phyloP scores from a whole-genome alignment of 805 yeast species.

The Kodamaea hsintzibuensis region DNA sequence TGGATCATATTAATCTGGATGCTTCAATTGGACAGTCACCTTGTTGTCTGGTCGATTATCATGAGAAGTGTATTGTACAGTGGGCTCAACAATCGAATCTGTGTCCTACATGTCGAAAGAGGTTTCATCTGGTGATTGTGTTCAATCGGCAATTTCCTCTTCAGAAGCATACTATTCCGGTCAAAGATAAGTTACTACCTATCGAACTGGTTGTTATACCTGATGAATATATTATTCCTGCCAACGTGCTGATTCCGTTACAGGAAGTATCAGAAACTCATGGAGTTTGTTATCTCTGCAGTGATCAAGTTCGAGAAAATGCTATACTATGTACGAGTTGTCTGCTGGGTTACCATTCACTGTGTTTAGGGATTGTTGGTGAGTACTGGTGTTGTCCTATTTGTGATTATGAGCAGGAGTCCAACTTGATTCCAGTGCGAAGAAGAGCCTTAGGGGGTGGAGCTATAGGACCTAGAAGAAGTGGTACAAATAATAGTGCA shows the following conservation, averaged over 20 bases:
- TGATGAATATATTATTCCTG: constrained; percentile 8
- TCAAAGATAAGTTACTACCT: constrained; percentile 33
- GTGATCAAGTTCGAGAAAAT: constrained; percentile 1
- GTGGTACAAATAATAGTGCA: background rate
- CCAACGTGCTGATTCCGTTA: constrained; percentile 2
- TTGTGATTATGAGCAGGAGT: constrained; percentile 43
- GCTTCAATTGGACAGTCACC: constrained; percentile 12
- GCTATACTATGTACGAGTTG: constrained; percentile 1
- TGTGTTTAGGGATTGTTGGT: constrained; percentile 4
- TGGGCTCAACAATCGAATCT: constrained; percentile 61
- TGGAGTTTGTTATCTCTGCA: constrained; percentile 6
- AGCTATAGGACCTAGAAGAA: background rate
- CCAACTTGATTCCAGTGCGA: background rate
- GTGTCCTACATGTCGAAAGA: constrained; percentile 62
- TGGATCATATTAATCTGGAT: constrained; percentile 29
- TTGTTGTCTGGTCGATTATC: constrained; percentile 38
- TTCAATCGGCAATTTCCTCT: constrained; percentile 18
- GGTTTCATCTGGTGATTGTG: constrained; percentile 40
- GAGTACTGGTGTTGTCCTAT: constrained; percentile 51
- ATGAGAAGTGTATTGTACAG: constrained; percentile 52
- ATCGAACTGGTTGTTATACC: constrained; percentile 8
- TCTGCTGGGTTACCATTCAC: constrained; percentile 4
- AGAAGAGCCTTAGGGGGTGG: background rate
- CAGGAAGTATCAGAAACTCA: background rate
- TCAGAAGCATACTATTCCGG: constrained; percentile 13